phyloP scores from a whole-genome alignment of 2,329 filamentous ascomycete genomes.

The Phialocephala subalpina region DNA sequence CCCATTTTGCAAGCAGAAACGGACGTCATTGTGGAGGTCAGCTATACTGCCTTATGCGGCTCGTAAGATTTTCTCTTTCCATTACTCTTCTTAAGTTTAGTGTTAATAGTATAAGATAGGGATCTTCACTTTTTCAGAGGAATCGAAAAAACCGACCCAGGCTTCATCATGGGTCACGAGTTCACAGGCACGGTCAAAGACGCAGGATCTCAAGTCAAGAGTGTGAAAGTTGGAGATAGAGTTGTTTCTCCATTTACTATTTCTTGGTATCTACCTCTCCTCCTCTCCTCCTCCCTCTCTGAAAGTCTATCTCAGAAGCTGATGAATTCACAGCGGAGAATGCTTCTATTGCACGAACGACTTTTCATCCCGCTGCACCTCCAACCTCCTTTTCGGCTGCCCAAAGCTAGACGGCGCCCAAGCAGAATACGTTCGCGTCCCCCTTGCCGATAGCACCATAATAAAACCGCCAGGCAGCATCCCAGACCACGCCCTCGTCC shows the following conservation, averaged over 20 bases:
- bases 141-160: constrained; percentile 1
- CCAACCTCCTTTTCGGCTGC: constrained; percentile 74
- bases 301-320: background rate
- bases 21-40: constrained; percentile 84
- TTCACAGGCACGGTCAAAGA: constrained; percentile 80
- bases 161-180: constrained; percentile 67
- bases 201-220: constrained; percentile 71
- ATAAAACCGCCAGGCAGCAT: constrained; percentile 75
- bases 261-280: constrained; percentile 67
- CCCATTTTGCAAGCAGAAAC: constrained; percentile 73
- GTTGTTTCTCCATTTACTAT: constrained; percentile 84
- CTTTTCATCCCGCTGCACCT: constrained; percentile 79
- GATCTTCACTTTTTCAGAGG: constrained; percentile 6
- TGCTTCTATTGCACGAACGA: constrained; percentile 87
- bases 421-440: constrained; percentile 82
- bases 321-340: background rate
- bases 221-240: constrained; percentile 75
- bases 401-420: constrained; percentile 75
- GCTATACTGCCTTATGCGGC: constrained; percentile 83
- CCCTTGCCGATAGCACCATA: constrained; percentile 79
- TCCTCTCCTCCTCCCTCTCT: background rate
- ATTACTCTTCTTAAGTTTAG: background rate
- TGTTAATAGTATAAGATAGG: background rate
- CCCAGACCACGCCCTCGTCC: constrained; percentile 71
- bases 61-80: constrained; percentile 64